These are phyloP conservation scores for Vararia minispora DNA, from an alignment of 768 basidiomycete genomes.

Conservation along the genomic window DNA sequence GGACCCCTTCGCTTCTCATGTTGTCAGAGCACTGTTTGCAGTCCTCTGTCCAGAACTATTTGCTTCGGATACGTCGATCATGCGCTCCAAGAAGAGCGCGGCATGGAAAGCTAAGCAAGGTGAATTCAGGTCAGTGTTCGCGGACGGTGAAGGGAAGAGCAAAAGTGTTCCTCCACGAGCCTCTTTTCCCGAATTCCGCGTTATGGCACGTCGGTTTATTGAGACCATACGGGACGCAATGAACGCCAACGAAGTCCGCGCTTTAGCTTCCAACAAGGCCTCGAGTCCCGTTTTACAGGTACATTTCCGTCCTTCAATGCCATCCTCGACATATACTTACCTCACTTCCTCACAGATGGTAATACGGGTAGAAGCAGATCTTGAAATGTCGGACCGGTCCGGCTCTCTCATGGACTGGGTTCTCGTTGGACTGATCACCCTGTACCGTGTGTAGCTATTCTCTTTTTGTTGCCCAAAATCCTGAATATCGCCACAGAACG, in stretches of 20 bases:
- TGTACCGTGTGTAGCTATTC: constrained; percentile 37
- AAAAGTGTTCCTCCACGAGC: constrained; percentile 13
- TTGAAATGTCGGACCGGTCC: constrained; percentile 40
- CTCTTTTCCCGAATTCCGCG: constrained; percentile 34
- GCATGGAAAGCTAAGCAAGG: constrained; percentile 78
- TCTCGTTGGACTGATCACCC: constrained; percentile 62
- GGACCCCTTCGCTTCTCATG: constrained; percentile 88
- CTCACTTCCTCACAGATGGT: constrained; percentile 42
- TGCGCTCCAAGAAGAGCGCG: constrained; percentile 80
- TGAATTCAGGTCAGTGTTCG: constrained; percentile 70
- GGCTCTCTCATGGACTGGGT: constrained; percentile 77
- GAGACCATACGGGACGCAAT: constrained; percentile 38
- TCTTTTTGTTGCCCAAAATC: not conserved
- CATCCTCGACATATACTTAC: constrained; percentile 6
- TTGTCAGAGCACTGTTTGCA: constrained; percentile 67
- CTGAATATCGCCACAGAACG: constrained; percentile 23
- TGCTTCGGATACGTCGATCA: constrained; percentile 25
- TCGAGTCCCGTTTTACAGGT: constrained; percentile 74
- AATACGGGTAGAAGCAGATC: constrained; percentile 71
- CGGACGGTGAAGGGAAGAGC: constrained; percentile 25
- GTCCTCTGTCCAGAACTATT: constrained; percentile 59
- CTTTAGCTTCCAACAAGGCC: constrained; percentile 63
- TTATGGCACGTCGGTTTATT: constrained; percentile 35
- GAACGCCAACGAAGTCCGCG: constrained; percentile 63
- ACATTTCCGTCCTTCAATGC: not conserved